phyloP scores from a whole-genome alignment of 1,284 basidiomycete genomes.

The Ganoderma leucocontextum region DNA sequence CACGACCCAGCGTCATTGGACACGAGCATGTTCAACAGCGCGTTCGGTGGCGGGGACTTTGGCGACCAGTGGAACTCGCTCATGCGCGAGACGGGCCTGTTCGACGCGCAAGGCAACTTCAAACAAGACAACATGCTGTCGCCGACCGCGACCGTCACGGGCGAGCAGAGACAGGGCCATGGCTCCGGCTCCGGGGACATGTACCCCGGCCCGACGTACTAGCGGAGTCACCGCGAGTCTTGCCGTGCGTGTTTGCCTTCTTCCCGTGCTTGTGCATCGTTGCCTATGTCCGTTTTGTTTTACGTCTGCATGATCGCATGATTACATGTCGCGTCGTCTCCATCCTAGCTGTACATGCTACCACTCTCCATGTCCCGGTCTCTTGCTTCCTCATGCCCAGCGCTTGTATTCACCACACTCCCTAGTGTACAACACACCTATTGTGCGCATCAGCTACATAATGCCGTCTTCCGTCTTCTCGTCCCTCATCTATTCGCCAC shows the following conservation, averaged over 20 bases:
- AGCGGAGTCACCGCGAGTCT: neutral
- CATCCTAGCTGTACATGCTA: neutral
- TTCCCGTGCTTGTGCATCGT: neutral
- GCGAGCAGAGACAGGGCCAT: neutral
- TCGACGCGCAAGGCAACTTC: slow-evolving; percentile 31
- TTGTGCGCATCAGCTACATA: neutral
- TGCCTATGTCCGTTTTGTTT: neutral
- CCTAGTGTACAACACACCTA: neutral
- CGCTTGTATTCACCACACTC: neutral
- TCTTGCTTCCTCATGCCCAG: neutral
- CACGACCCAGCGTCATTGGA: slow-evolving; percentile 17
- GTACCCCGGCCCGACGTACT: slow-evolving; percentile 11
- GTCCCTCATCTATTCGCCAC: neutral
- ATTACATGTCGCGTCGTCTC: neutral
- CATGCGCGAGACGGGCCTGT: slow-evolving; percentile 43
- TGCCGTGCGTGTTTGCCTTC: neutral
- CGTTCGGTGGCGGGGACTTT: slow-evolving; percentile 33
- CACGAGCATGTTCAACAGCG: slow-evolving; percentile 20
- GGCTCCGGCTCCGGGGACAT: slow-evolving; percentile 10
- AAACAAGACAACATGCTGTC: slow-evolving; percentile 2
- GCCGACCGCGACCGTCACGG: neutral
- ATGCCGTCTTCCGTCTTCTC: neutral
- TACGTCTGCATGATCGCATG: neutral
- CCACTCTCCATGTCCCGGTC: neutral
- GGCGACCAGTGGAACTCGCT: slow-evolving; percentile 44